Percentiles rank a stretch among this genome's conserved stretches.
phyloP scores from a whole-genome alignment of 2,329 filamentous ascomycete species.

The Monilinia vaccinii-corymbosi region DNA sequence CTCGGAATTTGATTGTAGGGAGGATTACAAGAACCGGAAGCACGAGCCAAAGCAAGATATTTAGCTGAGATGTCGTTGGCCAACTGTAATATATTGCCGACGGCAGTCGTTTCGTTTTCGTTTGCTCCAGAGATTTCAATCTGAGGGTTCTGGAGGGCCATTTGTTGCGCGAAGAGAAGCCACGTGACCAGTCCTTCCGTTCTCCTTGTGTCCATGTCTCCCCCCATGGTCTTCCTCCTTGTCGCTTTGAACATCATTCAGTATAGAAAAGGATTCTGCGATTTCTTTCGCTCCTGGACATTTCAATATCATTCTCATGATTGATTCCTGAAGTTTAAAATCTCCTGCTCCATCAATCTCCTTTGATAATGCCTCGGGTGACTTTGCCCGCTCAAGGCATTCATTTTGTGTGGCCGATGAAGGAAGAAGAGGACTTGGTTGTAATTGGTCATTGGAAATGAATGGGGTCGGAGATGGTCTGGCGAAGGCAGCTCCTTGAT shows the following conservation, averaged over 20 bases:
- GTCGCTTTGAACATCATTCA: neutral
- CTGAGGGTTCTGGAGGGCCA: too few relatives aligned
- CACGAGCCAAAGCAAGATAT: neutral
- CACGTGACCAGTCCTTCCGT: neutral
- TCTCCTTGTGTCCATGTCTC: neutral
- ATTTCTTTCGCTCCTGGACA: neutral
- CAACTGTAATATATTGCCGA: neutral
- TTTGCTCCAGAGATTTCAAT: neutral
- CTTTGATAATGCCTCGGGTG: neutral
- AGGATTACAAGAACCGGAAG: neutral
- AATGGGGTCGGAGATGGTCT: neutral
- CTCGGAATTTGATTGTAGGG: neutral
- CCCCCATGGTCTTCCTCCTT: neutral
- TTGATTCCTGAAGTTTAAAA: neutral
- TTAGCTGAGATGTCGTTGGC: neutral
- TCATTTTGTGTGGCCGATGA: neutral
- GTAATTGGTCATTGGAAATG: neutral
- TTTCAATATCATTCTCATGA: neutral
- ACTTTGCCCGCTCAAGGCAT: neutral
- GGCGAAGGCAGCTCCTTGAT: neutral
- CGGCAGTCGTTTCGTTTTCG: too few relatives aligned
- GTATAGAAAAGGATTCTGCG: neutral
- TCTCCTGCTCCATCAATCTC: neutral
- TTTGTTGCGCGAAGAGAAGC: accelerated
- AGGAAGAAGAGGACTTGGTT: neutral